Evolutionary conservation across 2,329 filamentous ascomycete genomes (phyloP).

Genomic region (Arthrocladium fulminans): DNA sequence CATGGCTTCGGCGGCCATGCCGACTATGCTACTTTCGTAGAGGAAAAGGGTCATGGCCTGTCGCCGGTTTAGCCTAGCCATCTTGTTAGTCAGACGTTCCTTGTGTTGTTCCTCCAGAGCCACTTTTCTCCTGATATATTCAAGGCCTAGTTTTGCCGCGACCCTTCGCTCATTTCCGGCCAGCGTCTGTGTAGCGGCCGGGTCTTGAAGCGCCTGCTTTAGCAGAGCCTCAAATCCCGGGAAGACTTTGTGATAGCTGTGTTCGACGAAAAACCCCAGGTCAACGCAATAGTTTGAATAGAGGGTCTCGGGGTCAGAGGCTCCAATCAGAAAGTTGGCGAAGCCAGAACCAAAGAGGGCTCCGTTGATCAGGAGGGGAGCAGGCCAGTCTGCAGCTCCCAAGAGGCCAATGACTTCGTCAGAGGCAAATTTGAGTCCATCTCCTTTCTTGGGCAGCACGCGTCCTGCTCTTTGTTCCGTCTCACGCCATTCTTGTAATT

Average conservation of each 20-base stretch:
- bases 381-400: constrained; percentile 15
- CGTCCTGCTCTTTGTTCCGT: background rate
- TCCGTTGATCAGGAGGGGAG: constrained; percentile 18
- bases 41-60: constrained; percentile 24
- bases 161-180: constrained; percentile 14
- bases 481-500: background rate
- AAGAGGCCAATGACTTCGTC: background rate
- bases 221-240: constrained; percentile 20
- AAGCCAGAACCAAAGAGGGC: constrained; percentile 21
- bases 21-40: constrained; percentile 32
- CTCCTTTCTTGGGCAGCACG: background rate
- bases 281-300: constrained; percentile 24
- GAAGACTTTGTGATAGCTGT: constrained; percentile 23
- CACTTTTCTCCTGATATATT: constrained; percentile 23
- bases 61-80: constrained; percentile 17
- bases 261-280: constrained; percentile 24
- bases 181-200: constrained; percentile 10
- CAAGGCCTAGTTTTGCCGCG: constrained; percentile 14
- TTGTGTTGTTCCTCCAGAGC: constrained; percentile 17
- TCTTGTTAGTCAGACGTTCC: constrained; percentile 14
- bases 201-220: constrained; percentile 8
- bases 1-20: constrained; percentile 26
- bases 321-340: constrained; percentile 21
- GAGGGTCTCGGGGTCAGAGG: constrained; percentile 20
- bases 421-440: background rate